Evolutionary conservation across 345 rosid species (phyloP), one percentile per base, ranked within the genome.

Genomic region (Theobroma cacao): DNA sequence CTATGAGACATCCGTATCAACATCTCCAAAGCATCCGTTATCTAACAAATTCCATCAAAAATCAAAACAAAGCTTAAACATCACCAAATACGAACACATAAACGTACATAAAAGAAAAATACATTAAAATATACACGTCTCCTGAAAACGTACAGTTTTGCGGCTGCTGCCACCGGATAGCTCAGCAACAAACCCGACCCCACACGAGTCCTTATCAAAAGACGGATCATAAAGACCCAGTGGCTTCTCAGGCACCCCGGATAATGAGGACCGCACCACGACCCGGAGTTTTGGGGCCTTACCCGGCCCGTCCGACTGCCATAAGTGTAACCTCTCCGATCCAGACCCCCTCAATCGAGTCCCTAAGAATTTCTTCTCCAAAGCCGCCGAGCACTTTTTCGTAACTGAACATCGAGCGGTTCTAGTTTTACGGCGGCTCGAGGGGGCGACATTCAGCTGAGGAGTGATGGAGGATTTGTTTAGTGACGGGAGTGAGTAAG

Each of bases 121-220:
- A 72, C 31, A 50, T 8, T 1, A 38, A 66, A 58, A 8, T 17
- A 24, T 40, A 33, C 38, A 47, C 5, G 26, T 28, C 34, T 53
- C 11, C 31, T n/a, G 33, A 36, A 75, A 14, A 59, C 77, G 15
- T 81, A 89, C 99, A 91, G 98, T 94, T 83, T 91, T 93, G 36
- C 98, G 99, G 88, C 89, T 91, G 83, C 86, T 77, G 33, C 91
- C 90, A 53, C 98, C 93, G 38, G 99, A 97, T 69, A 97, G 79
- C 79, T 97, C 98, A 3, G 99, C 99, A 1, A 94, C 98, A 33
- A 97, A 97, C 59, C 99, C 99, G 56, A 97, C 99, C 55, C 99
- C 99, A 65, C 99, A 97, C 4, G 99, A 94, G 81, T 97, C 99
- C 87, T 94, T 97, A 79, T 97, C 99, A 52, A 85, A 89, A 18